Evolutionary conservation across 805 yeast genomes (phyloP).

Genomic region (Schwanniomyces polymorphus): DNA sequence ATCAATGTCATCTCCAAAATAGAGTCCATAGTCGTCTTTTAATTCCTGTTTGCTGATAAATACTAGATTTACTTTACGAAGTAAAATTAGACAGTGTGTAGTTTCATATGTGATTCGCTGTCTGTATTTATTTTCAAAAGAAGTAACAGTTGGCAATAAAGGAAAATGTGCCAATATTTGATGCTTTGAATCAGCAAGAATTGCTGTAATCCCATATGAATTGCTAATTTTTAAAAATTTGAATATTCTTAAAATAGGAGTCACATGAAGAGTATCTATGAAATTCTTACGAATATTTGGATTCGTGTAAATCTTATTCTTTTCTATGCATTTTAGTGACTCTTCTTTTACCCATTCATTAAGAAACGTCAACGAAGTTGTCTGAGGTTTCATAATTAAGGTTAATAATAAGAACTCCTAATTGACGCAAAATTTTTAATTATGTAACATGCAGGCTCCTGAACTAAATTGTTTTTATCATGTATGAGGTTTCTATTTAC

Average conservation of each 20-base stretch:
- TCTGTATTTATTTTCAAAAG: conserved; percentile 29
- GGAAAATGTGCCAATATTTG: conserved; percentile 30
- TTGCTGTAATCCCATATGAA: conserved; percentile 24
- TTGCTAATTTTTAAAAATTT: conserved; percentile 21
- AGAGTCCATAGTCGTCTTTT: conserved; percentile 8
- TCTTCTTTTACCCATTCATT: conserved; percentile 21
- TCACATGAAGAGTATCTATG: conserved; percentile 7
- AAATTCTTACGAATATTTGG: conserved; percentile 16
- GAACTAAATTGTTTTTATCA: background rate
- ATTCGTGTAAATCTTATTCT: conserved; percentile 6
- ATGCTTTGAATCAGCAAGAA: conserved; percentile 32
- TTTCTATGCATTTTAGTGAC: conserved; percentile 6
- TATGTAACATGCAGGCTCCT: background rate
- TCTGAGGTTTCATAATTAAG: background rate
- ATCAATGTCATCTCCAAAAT: conserved; percentile 11
- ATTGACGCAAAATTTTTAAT: background rate
- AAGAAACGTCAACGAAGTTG: conserved; percentile 20
- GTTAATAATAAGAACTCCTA: too few species aligned
- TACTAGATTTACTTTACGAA: conserved; percentile 26
- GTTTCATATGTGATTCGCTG: conserved; percentile 36
- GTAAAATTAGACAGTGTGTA: conserved; percentile 20
- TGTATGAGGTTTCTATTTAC: conserved; percentile 1
- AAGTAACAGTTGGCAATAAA: conserved; percentile 20
- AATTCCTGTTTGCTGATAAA: conserved; percentile 17
- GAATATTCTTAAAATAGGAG: conserved; percentile 29